Percentiles rank a stretch among this genome's conserved stretches.
phyloP scores from a whole-genome alignment of 768 basidiomycete genomes.

The Tylopilus felleus region DNA sequence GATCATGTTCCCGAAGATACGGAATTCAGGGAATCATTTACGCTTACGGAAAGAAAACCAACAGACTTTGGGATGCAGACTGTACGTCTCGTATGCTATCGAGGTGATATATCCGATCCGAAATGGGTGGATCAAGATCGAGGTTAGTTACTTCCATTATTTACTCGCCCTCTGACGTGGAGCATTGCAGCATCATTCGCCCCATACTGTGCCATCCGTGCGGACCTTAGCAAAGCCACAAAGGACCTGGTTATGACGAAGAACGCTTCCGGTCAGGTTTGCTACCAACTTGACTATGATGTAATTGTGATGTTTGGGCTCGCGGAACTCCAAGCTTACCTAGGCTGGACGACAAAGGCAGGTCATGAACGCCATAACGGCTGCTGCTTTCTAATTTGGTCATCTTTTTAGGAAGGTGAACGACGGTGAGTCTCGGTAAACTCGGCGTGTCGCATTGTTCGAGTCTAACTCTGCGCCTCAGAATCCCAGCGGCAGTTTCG shows the following conservation, averaged over 20 bases:
- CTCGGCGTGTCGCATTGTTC: too few species aligned
- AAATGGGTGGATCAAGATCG: conserved; percentile 14
- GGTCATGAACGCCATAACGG: neutral
- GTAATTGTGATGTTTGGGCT: conserved; percentile 7
- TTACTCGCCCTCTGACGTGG: neutral
- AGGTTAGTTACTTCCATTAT: neutral
- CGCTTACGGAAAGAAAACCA: neutral
- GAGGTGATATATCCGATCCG: conserved; percentile 6
- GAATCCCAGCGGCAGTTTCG: too few species aligned
- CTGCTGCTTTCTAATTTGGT: neutral
- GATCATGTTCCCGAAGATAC: neutral
- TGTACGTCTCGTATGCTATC: conserved; percentile 8
- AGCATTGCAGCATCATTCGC: conserved; percentile 4
- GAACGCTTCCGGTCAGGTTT: neutral
- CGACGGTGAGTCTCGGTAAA: conserved; percentile 1
- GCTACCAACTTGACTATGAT: conserved; percentile 13
- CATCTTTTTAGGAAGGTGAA: neutral
- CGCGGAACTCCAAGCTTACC: conserved; percentile 5
- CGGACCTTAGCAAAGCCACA: neutral
- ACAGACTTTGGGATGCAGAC: conserved; percentile 5
- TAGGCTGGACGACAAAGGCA: conserved; percentile 11
- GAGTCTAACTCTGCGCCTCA: too few species aligned
- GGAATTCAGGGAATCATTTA: conserved; percentile 11
- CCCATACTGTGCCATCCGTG: conserved; percentile 4
- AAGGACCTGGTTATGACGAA: neutral